Evolutionary conservation across 345 rosid genomes (phyloP).

Genomic region (Hirschfeldia incana): DNA sequence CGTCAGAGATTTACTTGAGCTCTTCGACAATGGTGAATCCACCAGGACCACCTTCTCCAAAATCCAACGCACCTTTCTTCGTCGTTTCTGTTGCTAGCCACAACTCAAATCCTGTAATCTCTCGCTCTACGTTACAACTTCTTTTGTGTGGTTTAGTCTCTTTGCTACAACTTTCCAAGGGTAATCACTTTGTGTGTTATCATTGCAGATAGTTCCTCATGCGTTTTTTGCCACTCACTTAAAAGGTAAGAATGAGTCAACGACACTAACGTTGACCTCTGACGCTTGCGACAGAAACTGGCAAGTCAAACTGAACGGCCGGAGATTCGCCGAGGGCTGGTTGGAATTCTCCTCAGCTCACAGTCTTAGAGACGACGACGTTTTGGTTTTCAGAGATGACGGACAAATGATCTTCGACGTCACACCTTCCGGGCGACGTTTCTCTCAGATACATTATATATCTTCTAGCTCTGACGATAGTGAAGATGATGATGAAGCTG

Average conservation of each 20-base stretch:
- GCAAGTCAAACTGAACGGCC: conserved; percentile 2
- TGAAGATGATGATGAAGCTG: not conserved
- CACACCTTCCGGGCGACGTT: not conserved
- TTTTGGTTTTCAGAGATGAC: not conserved
- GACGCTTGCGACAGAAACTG: conserved; percentile 22
- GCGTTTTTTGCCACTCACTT: not conserved
- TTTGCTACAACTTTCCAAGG: too few species aligned
- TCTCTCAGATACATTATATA: too few species aligned
- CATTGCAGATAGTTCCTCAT: not conserved
- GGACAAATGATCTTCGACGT: not conserved
- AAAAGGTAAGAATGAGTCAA: not conserved
- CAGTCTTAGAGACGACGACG: conserved; percentile 1
- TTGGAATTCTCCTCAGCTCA: conserved; percentile 11
- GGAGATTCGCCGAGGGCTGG: conserved; percentile 18
- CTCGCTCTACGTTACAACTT: not conserved
- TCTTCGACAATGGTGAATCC: conserved; percentile 4
- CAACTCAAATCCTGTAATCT: not conserved
- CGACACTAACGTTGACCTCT: conserved; percentile 3
- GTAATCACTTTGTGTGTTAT: too few species aligned
- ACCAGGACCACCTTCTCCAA: not conserved
- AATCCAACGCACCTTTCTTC: not conserved
- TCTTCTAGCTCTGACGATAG: not conserved
- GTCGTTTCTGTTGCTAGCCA: not conserved
- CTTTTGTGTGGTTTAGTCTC: not conserved
- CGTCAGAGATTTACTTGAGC: not conserved